These are phyloP conservation scores for Aurifilum marmelostoma DNA, from an alignment of 2,329 filamentous ascomycete genomes.

Conservation along the genomic window DNA sequence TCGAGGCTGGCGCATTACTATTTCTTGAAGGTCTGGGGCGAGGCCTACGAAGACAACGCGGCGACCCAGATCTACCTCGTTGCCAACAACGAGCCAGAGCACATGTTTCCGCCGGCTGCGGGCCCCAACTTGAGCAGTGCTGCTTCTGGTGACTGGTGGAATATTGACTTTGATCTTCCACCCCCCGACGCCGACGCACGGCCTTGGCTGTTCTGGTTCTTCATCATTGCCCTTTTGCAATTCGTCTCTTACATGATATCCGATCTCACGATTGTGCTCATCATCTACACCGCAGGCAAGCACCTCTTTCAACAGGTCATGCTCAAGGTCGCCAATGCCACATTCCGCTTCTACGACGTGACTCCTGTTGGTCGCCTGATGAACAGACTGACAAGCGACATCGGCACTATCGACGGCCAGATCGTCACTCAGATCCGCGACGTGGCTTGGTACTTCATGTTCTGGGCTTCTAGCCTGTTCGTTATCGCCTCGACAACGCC, in stretches of 20 bases:
- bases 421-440: conserved; percentile 74
- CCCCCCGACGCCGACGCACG: conserved; percentile 67
- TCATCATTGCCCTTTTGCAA: conserved; percentile 65
- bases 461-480: conserved; percentile 71
- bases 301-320: conserved; percentile 75
- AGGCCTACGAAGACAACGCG: conserved; percentile 62
- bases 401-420: conserved; percentile 86
- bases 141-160: conserved; percentile 33
- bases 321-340: conserved; percentile 73
- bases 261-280: conserved; percentile 71
- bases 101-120: conserved; percentile 9
- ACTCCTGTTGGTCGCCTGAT: conserved; percentile 88
- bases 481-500: conserved; percentile 83
- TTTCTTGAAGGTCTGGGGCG: conserved; percentile 87
- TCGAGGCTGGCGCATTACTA: conserved; percentile 70
- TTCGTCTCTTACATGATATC: conserved; percentile 63
- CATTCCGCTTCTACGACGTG: conserved; percentile 88
- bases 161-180: conserved; percentile 56
- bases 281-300: conserved; percentile 78
- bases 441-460: conserved; percentile 71
- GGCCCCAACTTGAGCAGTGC: conserved; percentile 13
- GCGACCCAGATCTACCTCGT: conserved; percentile 19
- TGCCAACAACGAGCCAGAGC: conserved; percentile 15
- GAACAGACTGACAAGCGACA: conserved; percentile 90
- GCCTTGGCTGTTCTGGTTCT: conserved; percentile 76